Conservation (phyloP, 1,284 basidiomycete species). For the Austropuccinia psidii region DNA sequence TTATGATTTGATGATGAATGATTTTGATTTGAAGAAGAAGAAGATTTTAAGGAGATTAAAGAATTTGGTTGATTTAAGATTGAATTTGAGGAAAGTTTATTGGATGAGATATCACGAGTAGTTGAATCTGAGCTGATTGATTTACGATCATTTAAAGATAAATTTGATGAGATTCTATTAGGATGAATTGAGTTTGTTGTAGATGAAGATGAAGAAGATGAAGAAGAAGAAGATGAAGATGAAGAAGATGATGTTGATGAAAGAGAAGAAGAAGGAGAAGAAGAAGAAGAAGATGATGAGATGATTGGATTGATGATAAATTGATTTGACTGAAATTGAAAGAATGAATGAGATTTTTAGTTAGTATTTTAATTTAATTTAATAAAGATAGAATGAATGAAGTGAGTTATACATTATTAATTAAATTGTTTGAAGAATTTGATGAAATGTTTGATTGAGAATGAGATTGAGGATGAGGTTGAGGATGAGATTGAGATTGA, state of each 20-base stretch:
- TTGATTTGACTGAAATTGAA: no score
- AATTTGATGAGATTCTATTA: no score
- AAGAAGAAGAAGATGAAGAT: background rate
- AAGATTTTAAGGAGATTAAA: background rate
- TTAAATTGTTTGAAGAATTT: background rate
- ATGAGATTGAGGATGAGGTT: background rate
- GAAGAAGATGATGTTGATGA: background rate
- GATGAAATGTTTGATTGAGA: background rate
- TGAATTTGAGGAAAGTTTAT: background rate
- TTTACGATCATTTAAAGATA: background rate
- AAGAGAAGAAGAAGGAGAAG: background rate
- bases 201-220: background rate
- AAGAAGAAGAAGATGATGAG: background rate
- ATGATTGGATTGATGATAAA: background rate
- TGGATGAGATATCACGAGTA: background rate
- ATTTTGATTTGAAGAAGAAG: background rate
- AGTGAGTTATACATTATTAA: no score
- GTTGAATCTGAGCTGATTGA: conserved; percentile 23
- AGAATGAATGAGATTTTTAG: no score
- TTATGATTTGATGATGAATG: background rate
- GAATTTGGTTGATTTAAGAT: background rate
- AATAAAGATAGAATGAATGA: no score
- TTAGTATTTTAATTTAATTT: no score
- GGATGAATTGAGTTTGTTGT: background rate
- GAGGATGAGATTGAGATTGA: background rate